Base-by-base conservation (phyloP, 495 filamentous ascomycete species). In the Lindgomyces ingoldianus region DNA sequence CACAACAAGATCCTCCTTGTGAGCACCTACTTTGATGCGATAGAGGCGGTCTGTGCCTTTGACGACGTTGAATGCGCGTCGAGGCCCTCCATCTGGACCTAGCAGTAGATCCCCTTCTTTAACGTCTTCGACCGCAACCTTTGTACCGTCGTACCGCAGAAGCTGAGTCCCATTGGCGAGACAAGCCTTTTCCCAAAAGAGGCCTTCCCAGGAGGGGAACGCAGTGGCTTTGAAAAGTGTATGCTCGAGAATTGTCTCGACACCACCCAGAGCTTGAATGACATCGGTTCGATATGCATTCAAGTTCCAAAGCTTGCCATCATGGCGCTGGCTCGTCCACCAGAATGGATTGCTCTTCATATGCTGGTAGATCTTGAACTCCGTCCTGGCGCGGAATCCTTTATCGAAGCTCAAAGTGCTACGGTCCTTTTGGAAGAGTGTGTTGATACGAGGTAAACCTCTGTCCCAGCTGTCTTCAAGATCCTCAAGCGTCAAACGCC, bases 321-420 rank as follows among this genome's bases (percentile, higher is more conserved):
- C 95, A 71, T 99, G 95, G 49, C 95, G 82, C 75, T 98, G 95
- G 70, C 90, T 96, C 1, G 95, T 99, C 95, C 94, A 98, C 93
- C 93, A 97, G 83, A 97, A 98, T 0, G 94, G 93, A 75, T 97
- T 97, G 81, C 90, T 96, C 87, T 97, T 98, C 94, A 98, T 98
- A 64, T 97, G 80, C 76, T 96, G 93, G 74, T 98, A 99, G 55
- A 90, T 88, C 80, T 98, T 99, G 81, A 98, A 99, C 79, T 99
- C 95, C 25, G 93, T 91, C 33, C 95, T 83, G 26, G 94, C 87
- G 68, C 95, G 89, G 85, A 97, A 98, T 45, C 95, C 95, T 78
- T 99, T 99, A 80, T 99, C 95, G 73, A 99, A 99, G 72, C 91
- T 95, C 61, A 99, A 81, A 0, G 95, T 99, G 76, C 92, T 96